Conservation (phyloP, 768 basidiomycete genomes). For the Pulveroboletus frians region DNA sequence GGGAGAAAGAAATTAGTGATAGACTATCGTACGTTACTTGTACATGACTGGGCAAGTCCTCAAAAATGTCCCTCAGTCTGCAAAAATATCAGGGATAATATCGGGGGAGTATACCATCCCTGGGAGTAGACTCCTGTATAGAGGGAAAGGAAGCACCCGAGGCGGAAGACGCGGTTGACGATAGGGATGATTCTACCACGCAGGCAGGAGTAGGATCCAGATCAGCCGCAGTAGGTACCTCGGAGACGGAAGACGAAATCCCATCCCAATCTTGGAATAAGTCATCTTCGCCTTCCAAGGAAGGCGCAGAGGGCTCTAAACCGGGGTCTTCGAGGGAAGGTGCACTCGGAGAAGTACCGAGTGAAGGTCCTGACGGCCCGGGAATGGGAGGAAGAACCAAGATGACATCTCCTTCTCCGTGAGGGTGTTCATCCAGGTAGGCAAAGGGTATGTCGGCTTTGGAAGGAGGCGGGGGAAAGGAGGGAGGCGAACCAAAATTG, state of each 20-base stretch:
- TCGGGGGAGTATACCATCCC: conserved; percentile 23
- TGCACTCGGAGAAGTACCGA: conserved; percentile 35
- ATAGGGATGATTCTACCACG: neutral
- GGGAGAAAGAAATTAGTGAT: conserved; percentile 19
- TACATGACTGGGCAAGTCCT: conserved; percentile 16
- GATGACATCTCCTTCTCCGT: conserved; percentile 29
- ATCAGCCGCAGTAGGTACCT: conserved; percentile 1
- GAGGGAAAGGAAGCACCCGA: conserved; percentile 3
- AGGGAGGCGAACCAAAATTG: conserved; percentile 9
- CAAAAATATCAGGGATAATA: conserved; percentile 24
- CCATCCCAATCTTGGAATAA: conserved; percentile 22
- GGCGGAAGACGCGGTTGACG: neutral
- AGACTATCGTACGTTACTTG: conserved; percentile 21
- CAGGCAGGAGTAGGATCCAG: neutral
- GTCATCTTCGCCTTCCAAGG: conserved; percentile 21
- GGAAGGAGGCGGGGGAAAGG: conserved; percentile 32
- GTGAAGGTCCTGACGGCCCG: conserved; percentile 43
- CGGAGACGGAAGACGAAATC: conserved; percentile 2
- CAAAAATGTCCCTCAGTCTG: neutral
- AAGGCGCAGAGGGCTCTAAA: conserved; percentile 47
- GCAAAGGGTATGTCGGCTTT: conserved; percentile 40
- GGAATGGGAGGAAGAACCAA: conserved; percentile 31
- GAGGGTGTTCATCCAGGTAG: conserved; percentile 33
- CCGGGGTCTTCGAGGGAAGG: conserved; percentile 27
- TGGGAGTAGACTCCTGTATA: conserved; percentile 1